Conservation (phyloP, 768 basidiomycete genomes). For the Mycena galopus region DNA sequence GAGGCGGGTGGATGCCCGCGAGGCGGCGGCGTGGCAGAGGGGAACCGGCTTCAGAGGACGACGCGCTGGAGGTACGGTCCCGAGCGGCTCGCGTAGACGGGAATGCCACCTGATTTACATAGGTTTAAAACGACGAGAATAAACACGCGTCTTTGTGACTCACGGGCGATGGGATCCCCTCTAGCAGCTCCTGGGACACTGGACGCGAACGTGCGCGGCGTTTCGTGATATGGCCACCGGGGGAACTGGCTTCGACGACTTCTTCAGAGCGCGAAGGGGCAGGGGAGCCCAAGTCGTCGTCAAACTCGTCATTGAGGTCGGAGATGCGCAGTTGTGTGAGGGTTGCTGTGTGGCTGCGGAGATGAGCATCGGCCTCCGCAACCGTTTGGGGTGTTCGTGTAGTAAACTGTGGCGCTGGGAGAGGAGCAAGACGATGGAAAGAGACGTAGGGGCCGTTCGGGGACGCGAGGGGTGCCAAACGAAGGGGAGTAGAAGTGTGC, state of each 20-base stretch:
- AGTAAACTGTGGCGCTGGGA: slow-evolving; percentile 51
- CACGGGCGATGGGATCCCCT: slow-evolving; percentile 65
- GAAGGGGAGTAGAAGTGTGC: slow-evolving; percentile 66
- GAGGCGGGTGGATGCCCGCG: slow-evolving; percentile 51
- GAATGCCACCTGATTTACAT: slow-evolving; percentile 46
- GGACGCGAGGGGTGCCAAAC: slow-evolving; percentile 61
- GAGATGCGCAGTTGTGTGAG: slow-evolving; percentile 64
- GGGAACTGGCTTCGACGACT: slow-evolving; percentile 78
- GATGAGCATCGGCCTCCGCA: slow-evolving; percentile 48
- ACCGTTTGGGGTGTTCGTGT: slow-evolving; percentile 48
- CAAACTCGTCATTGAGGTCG: slow-evolving; percentile 57
- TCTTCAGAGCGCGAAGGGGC: slow-evolving; percentile 54
- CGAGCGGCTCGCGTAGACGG: slow-evolving; percentile 57
- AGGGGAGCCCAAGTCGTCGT: slow-evolving; percentile 25
- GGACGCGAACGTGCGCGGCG: slow-evolving; percentile 81
- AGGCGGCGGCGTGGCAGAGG: slow-evolving; percentile 69
- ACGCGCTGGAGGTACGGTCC: slow-evolving; percentile 49
- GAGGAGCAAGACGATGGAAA: slow-evolving; percentile 52
- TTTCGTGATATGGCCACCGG: slow-evolving; percentile 82
- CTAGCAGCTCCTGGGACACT: slow-evolving; percentile 74
- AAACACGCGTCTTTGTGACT: slow-evolving; percentile 36
- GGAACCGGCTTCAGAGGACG: slow-evolving; percentile 65
- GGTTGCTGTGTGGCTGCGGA: slow-evolving; percentile 43
- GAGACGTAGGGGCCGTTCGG: slow-evolving; percentile 57
- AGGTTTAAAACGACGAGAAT: background rate